Conservation (phyloP, 1,284 basidiomycete species). For the Ceratobasidium sp. region DNA sequence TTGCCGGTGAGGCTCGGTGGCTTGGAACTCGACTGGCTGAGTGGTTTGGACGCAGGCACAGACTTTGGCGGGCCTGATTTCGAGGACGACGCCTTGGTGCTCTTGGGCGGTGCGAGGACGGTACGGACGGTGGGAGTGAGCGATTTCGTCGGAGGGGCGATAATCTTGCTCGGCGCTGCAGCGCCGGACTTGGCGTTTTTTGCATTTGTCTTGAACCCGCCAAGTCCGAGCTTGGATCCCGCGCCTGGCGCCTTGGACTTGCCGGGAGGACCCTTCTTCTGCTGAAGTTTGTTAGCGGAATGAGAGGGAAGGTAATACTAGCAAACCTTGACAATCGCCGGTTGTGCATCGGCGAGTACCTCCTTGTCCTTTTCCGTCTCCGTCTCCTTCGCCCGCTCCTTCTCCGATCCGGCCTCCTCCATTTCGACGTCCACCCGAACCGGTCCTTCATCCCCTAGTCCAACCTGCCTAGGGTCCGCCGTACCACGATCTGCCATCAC, state of each 20-base stretch:
- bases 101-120: slow-evolving; percentile 20
- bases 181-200: slow-evolving; percentile 14
- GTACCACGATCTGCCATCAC: neutral
- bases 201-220: slow-evolving; percentile 14
- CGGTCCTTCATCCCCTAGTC: neutral
- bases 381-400: neutral
- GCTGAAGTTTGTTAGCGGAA: neutral
- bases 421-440: slow-evolving; percentile 26
- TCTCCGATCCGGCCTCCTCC: slow-evolving; percentile 6
- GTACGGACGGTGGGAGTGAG: slow-evolving; percentile 33
- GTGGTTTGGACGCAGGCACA: neutral
- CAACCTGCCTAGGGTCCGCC: neutral
- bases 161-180: slow-evolving; percentile 7
- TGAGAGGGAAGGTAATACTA: neutral
- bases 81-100: slow-evolving; percentile 5
- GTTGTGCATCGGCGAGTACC: neutral
- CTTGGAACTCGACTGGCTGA: slow-evolving; percentile 3
- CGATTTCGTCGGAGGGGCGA: slow-evolving; percentile 9
- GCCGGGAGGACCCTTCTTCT: neutral
- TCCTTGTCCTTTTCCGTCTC: slow-evolving; percentile 4
- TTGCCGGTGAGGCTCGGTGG: neutral
- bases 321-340: slow-evolving; percentile 7
- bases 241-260: neutral
- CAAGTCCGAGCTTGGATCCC: slow-evolving; percentile 8
- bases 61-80: slow-evolving; percentile 4